Evolutionary conservation across 352 stramenopile genomes (phyloP).

Genomic region (Phytophthora ramorum): DNA sequence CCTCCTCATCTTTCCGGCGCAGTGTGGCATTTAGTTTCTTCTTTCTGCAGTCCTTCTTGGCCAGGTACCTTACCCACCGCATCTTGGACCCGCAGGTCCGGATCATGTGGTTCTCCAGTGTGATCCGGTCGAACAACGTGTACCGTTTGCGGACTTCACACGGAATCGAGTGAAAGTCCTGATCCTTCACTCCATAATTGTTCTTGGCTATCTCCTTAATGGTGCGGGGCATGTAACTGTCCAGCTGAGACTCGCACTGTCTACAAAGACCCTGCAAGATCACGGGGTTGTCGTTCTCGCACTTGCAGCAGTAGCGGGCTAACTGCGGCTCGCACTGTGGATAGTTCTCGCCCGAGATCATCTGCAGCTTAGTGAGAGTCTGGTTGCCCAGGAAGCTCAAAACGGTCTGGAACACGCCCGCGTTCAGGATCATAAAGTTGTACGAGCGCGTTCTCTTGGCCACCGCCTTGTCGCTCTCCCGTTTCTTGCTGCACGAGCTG

Average conservation of each 20-base stretch:
- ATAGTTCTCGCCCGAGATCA: constrained; percentile 30
- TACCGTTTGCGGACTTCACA: constrained; percentile 11
- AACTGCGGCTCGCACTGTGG: constrained; percentile 18
- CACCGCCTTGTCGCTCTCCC: not conserved
- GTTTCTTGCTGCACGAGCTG: constrained; percentile 19
- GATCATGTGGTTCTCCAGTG: constrained; percentile 30
- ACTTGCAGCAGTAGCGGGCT: constrained; percentile 26
- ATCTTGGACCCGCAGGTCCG: constrained; percentile 23
- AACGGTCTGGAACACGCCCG: constrained; percentile 18
- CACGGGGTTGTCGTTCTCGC: constrained; percentile 39
- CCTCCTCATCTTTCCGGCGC: constrained; percentile 16
- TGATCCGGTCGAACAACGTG: constrained; percentile 22
- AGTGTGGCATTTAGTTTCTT: constrained; percentile 15
- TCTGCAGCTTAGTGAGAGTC: constrained; percentile 39
- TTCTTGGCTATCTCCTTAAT: constrained; percentile 20
- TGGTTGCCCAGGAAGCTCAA: constrained; percentile 38
- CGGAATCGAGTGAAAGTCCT: constrained; percentile 14
- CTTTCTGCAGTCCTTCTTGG: constrained; percentile 5
- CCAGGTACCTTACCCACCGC: constrained; percentile 23
- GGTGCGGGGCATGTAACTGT: constrained; percentile 22
- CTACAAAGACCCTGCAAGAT: constrained; percentile 15
- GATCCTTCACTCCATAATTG: constrained; percentile 18
- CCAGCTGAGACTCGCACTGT: constrained; percentile 12
- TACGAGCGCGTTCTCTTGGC: constrained; percentile 16
- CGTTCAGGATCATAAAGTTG: constrained; percentile 29